Evolutionary conservation across 1,284 basidiomycete species (phyloP), one percentile per base, ranked within the genome.

Genomic region (Amylostereum areolatum): DNA sequence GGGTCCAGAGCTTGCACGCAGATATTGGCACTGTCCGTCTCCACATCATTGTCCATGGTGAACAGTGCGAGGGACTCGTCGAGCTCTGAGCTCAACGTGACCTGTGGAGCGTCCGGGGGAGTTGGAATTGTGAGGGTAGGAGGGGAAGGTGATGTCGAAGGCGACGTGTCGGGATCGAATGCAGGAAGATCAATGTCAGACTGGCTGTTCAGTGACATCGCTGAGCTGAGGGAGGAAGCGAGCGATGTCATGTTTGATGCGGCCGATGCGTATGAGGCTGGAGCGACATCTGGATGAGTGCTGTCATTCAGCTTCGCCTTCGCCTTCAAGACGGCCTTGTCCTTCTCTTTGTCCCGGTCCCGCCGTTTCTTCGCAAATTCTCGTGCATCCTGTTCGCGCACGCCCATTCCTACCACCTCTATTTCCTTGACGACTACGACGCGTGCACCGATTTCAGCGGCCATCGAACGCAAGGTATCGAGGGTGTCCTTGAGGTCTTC

Each of bases 381-480:
- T 25, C 44, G 43, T 18, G 54, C 51, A 33, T 52, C 49, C 27
- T 47, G 47, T 9, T 29, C 46, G 2, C 48, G 34, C 10, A 35
- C 32, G 10, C 43, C 45, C 24, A 42, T 25, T 12, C 36, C 52
- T 27, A 46, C 42, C 0, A 90, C 80, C 57, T 87, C 84, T 29
- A 95, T 83, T 62, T 93, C 89, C 65, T 89, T 90, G 18, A 92
- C 84, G 12, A 95, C 80, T 42, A 92, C 82, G 45, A 95, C 89
- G 28, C 87, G 89, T 1, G 89, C 93, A 2, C 91, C 92, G 31
- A 97, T 86, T 59, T 95, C 92, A 8, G 84, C 82, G 0, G 93
- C 92, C 94, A 97, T 97, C 70, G 82, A 83, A 61, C 89, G 88
- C 11, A 97, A 78, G 0, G 92, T 95, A 57, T 84, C 80, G 36